Conservation (phyloP, 169 alveolate species). For the Miamiensis avidus region DNA sequence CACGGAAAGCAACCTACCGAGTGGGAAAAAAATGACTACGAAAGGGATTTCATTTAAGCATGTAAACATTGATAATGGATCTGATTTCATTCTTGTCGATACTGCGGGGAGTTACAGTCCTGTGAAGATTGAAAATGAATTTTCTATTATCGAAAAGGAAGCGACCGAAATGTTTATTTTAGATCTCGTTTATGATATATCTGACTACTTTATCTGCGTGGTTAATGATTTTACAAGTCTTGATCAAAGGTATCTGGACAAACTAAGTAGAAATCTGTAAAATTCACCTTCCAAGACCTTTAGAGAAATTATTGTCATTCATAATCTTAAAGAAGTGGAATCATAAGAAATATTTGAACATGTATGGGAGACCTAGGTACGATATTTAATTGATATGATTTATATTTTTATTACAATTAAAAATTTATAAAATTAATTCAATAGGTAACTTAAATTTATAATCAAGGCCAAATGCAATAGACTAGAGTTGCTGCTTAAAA, state of each 20-base stretch:
- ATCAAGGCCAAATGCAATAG: slow-evolving; percentile 26
- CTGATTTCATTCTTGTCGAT: slow-evolving; percentile 47
- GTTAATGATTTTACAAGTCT: slow-evolving; percentile 51
- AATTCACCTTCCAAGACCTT: slow-evolving; percentile 42
- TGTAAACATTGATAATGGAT: slow-evolving; percentile 43
- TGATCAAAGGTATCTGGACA: slow-evolving; percentile 51
- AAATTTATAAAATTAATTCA: no score
- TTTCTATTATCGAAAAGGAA: slow-evolving; percentile 46
- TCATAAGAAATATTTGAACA: slow-evolving; percentile 33
- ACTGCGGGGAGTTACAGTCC: slow-evolving; percentile 56
- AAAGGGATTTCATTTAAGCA: slow-evolving; percentile 54
- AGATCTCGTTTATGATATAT: slow-evolving; percentile 43
- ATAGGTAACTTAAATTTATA: slow-evolving; percentile 42
- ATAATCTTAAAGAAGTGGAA: slow-evolving; percentile 50
- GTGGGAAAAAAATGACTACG: slow-evolving; percentile 49
- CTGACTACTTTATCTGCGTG: slow-evolving; percentile 52
- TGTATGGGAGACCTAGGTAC: slow-evolving; percentile 51
- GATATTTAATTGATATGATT: no score
- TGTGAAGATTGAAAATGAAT: slow-evolving; percentile 36
- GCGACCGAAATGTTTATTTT: slow-evolving; percentile 46
- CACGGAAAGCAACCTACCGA: slow-evolving; percentile 35
- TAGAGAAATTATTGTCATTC: slow-evolving; percentile 52
- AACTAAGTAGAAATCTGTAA: slow-evolving; percentile 36
- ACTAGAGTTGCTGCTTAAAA: slow-evolving; percentile 43
- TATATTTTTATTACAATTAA: no score